phyloP scores from a whole-genome alignment of 495 filamentous ascomycete genomes.

The Arthonia radiata region DNA sequence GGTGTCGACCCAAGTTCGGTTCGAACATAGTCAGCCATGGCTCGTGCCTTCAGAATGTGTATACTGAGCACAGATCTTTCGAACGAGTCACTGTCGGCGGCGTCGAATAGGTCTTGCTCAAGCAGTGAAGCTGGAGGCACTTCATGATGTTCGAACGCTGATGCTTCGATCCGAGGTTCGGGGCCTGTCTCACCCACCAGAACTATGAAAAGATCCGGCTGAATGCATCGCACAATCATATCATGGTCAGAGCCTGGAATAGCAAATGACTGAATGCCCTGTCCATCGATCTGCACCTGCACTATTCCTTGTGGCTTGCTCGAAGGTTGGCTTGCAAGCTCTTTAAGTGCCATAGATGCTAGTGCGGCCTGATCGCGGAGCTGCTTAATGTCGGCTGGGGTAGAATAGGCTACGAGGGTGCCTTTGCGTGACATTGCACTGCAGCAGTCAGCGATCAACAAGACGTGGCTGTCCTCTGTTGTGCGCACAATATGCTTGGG shows the following conservation, averaged over 20 bases:
- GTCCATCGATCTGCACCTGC: background rate
- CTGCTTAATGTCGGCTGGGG: slow-evolving; percentile 12
- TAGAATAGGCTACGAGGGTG: slow-evolving; percentile 15
- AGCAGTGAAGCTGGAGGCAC: no score
- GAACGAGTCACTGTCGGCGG: no score
- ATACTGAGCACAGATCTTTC: no score
- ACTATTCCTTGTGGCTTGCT: background rate
- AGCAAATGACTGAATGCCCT: background rate
- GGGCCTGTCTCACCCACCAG: slow-evolving; percentile 16
- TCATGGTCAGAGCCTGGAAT: slow-evolving; percentile 15
- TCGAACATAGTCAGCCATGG: no score
- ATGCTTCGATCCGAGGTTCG: no score
- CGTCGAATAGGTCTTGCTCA: no score
- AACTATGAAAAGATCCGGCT: slow-evolving; percentile 14
- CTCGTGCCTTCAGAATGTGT: no score
- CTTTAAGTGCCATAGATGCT: slow-evolving; percentile 16
- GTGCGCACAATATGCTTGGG: slow-evolving; percentile 15
- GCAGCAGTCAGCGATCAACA: slow-evolving; percentile 2
- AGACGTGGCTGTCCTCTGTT: background rate
- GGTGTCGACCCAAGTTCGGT: no score
- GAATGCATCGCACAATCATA: slow-evolving; percentile 14
- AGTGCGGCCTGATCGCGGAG: slow-evolving; percentile 15
- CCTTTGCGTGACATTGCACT: slow-evolving; percentile 18
- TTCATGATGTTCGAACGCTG: no score
- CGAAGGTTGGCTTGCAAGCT: slow-evolving; percentile 6